These are phyloP conservation scores for Chytriomyces hyalinus DNA, from an alignment of 192 early-diverging fungal genomes.

Conservation along the genomic window DNA sequence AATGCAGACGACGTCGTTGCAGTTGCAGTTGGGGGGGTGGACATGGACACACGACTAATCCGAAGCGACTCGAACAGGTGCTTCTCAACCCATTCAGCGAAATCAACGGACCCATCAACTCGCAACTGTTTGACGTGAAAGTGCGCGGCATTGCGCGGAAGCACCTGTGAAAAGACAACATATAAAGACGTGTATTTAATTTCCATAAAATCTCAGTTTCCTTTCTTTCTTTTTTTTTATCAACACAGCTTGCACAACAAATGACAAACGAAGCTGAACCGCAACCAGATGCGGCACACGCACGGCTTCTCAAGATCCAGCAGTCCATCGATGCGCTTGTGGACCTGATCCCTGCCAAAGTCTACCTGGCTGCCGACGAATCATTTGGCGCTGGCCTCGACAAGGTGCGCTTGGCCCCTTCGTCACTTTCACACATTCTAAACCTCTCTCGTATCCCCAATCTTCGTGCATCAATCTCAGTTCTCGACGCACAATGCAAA, in stretches of 20 bases:
- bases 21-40: too few species aligned
- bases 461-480: background rate
- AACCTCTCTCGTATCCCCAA: background rate
- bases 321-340: constrained; percentile 77
- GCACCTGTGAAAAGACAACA: constrained; percentile 57
- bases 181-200: too few species aligned
- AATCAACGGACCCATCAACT: constrained; percentile 78
- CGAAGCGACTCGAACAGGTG: constrained; percentile 52
- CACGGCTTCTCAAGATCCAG: constrained; percentile 67
- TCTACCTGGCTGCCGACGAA: constrained; percentile 66
- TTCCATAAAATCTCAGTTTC: background rate
- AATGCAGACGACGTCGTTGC: too few species aligned
- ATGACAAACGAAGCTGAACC: background rate
- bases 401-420: background rate
- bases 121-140: constrained; percentile 78
- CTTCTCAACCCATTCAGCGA: constrained; percentile 93
- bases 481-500: constrained; percentile 59
- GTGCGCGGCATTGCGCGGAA: constrained; percentile 76
- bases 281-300: constrained; percentile 5
- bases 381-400: background rate
- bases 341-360: constrained; percentile 82
- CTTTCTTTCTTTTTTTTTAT: constrained; percentile 6
- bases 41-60: background rate
- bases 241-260: background rate
- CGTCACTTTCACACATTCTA: too few species aligned